These are phyloP conservation scores for Cryptococcus sp. DNA, from an alignment of 1,284 basidiomycete species.

Conservation along the genomic window DNA sequence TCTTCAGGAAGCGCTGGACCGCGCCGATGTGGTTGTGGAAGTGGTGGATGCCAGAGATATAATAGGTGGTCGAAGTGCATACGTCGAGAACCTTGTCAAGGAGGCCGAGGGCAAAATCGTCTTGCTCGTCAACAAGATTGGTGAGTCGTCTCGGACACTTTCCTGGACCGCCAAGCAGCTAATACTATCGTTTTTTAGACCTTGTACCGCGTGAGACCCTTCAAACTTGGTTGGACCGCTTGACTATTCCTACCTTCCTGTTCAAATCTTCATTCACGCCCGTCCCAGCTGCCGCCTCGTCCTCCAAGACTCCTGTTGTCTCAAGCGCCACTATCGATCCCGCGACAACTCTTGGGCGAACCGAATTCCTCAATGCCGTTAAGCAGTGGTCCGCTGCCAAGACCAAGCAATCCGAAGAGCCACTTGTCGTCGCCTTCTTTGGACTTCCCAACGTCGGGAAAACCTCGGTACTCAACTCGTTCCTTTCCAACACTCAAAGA, in stretches of 20 bases:
- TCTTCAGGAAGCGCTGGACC: conserved; percentile 71
- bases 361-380: conserved; percentile 32
- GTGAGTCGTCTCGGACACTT: conserved; percentile 54
- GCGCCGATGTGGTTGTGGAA: conserved; percentile 80
- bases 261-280: conserved; percentile 74
- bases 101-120: conserved; percentile 55
- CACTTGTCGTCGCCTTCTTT: conserved; percentile 68
- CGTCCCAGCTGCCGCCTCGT: conserved; percentile 45
- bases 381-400: conserved; percentile 23
- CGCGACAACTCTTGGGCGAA: conserved; percentile 29
- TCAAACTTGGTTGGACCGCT: conserved; percentile 69
- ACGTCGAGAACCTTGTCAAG: conserved; percentile 64
- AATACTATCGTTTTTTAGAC: conserved; percentile 59
- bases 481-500: conserved; percentile 58
- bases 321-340: conserved; percentile 19
- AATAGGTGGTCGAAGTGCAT: conserved; percentile 64
- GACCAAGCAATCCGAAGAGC: conserved; percentile 29
- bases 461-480: conserved; percentile 76
- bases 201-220: conserved; percentile 80
- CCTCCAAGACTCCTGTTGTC: conserved; percentile 35
- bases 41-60: conserved; percentile 87
- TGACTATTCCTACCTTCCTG: conserved; percentile 73
- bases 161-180: not conserved
- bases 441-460: conserved; percentile 75
- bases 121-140: conserved; percentile 82